These are phyloP conservation scores for Rhododendron ovatum DNA, from an alignment of 148 eudicot genomes.

Conservation along the genomic window DNA sequence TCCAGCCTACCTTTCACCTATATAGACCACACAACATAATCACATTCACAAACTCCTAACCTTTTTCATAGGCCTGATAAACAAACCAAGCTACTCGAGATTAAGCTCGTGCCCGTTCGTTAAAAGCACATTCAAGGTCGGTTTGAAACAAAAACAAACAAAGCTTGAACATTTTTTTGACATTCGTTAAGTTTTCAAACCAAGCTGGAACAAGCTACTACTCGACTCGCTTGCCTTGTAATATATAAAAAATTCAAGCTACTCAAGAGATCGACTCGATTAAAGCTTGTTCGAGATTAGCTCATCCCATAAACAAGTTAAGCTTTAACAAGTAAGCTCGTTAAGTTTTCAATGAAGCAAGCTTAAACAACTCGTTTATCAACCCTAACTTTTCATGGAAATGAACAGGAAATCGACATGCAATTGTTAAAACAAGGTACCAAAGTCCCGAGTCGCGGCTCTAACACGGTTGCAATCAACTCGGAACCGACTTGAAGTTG, in stretches of 20 bases:
- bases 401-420: not conserved
- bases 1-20: constrained; percentile 96
- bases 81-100: not conserved
- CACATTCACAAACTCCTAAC: not conserved
- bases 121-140: not conserved
- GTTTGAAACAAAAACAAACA: not conserved
- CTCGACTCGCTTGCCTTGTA: not conserved
- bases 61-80: not conserved
- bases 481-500: constrained; percentile 91
- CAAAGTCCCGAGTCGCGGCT: constrained; percentile 81
- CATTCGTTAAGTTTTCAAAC: not conserved
- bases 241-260: not conserved
- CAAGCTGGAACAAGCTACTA: not conserved
- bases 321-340: not conserved
- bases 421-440: constrained; percentile 29
- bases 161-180: not conserved
- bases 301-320: not conserved
- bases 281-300: not conserved
- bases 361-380: not conserved
- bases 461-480: constrained; percentile 55
- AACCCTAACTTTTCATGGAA: not conserved
- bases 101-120: not conserved
- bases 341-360: not conserved
- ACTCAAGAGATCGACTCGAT: not conserved
- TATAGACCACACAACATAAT: constrained; percentile 14